Percentiles rank a stretch among this genome's conserved stretches.
Conservation (phyloP, 345 rosid species). For the Populus tremula region DNA sequence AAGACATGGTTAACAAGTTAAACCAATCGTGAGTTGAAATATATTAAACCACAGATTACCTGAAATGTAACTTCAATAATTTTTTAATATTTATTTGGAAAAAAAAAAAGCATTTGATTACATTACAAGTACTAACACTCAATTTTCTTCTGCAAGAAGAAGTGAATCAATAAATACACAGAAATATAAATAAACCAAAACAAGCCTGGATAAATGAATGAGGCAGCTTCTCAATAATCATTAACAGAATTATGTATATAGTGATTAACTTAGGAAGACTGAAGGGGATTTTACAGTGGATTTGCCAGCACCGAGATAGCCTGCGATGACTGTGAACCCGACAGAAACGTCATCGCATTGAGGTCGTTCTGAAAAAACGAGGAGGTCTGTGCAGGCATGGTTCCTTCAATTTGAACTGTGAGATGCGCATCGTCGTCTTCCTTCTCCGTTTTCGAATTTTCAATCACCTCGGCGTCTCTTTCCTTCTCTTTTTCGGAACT, state of each 20-base stretch:
- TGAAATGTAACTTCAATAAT: background rate
- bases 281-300: conserved; percentile 60
- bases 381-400: background rate
- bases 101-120: background rate
- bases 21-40: background rate
- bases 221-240: background rate
- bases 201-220: background rate
- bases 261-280: background rate
- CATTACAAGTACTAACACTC: background rate
- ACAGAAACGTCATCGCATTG: conserved; percentile 40
- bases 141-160: background rate
- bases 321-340: conserved; percentile 83
- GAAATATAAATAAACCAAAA: background rate
- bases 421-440: conserved; percentile 72
- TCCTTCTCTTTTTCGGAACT: background rate
- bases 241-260: background rate
- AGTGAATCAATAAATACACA: background rate
- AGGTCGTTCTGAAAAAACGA: background rate
- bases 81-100: background rate
- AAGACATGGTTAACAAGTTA: conserved; percentile 79
- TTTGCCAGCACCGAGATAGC: conserved; percentile 94
- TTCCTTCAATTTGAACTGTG: conserved; percentile 47
- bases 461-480: background rate
- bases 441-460: conserved; percentile 42
- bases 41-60: background rate